Base-by-base conservation (phyloP, 176 grass and related monocot genomes). In the Musa acuminata region DNA sequence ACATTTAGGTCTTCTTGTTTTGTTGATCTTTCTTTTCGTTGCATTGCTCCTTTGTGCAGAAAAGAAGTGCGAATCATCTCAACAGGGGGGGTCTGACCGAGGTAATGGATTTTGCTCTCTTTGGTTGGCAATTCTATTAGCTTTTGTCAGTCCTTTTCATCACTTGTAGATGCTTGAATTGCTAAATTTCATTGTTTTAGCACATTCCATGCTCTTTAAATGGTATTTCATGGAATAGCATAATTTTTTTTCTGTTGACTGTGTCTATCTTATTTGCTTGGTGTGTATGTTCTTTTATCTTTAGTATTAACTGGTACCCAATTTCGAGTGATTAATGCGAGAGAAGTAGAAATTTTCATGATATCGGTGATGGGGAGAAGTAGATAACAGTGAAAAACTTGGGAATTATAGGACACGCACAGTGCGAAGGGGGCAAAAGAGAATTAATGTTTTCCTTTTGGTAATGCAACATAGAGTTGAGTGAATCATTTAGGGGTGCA, bases 51-150 rank as follows among this genome's bases (percentile, higher is more conserved):
- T 6, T 49, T 35, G 23, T 88, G 68, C 83, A 91, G 89, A 89
- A 78, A 92, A 82, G 81, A 83, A 85, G 27, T 79, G 53, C 10
- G 90, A 93, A 80, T 53, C 84, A 80, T 68, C 83, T 80, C 89
- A 77, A 51, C 90, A 84, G 17, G 81, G 70, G 64, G 83, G 66
- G 60, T 71, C 64, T 19, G 87, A 97, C 29, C 82, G 79, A 91
- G 94, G 93, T 96, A 92, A 82, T 55, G 62, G 55, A 71, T 71
- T 67, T 14, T 79, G 22, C 19, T 77, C 22, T 27, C 23, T 55
- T 27, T 60, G 35, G 2, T 23, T 53, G 48, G 13, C 52, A 35
- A 13, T 26, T 68, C 12, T 60, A 19, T 17, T 14, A 60, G 16
- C 2, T 60, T 20, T 2, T 60, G 17, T n/a, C n/a, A 17, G 8